Base-by-base conservation (phyloP, 2,329 filamentous ascomycete species). In the Colletotrichum cuscutae region DNA sequence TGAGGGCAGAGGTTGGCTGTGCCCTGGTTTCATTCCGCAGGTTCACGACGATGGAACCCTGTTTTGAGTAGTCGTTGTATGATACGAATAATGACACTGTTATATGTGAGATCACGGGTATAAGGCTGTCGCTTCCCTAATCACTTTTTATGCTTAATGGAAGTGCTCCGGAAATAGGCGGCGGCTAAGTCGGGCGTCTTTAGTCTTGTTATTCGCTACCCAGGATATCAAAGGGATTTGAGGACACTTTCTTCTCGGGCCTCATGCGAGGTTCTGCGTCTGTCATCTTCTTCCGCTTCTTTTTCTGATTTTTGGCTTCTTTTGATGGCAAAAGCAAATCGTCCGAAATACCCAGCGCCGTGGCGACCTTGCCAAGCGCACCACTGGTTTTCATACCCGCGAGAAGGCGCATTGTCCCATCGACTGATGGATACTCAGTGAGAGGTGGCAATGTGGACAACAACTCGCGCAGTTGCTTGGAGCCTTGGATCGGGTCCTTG, bases 1-100 rank as follows among this genome's bases (percentile, higher is more conserved):
- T 7, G 64, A 75, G 53, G 71, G 62, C 30, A 65, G 65, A 52
- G 73, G 59, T 24, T 75, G 64, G 64, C 12, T 74, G 26, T 74
- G 72, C 61, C 72, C 72, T 26, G 71, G 65, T 5, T 74, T 74
- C n/a, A 62, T 74, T 15, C 72, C 72, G 3, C 59, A 73, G 54
- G 69, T 67, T 30, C 64, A 68, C 32, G 70, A 73, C 22, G 70
- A 74, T 54, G 72, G 72, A 3, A 74, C 72, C 4, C 53, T 74
- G 42, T 73, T 56, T 49, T 71, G 32, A 68, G 26, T 26, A 49
- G 15, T 30, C 15, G 35, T 32, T 61, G n/a, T 5, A 35, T 53
- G 37, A 9, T 46, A 62, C 12, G 35, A 26, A 35, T 35, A 37
- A 67, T 11, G n/a, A 61, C 19, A 22, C 4, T 19, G 19, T 22